A percentile compares a stretch with the other conserved stretches of the same genome.
These are phyloP conservation scores for Alternaria rosae DNA, from an alignment of 2,329 filamentous ascomycete species.

Conservation along the genomic window DNA sequence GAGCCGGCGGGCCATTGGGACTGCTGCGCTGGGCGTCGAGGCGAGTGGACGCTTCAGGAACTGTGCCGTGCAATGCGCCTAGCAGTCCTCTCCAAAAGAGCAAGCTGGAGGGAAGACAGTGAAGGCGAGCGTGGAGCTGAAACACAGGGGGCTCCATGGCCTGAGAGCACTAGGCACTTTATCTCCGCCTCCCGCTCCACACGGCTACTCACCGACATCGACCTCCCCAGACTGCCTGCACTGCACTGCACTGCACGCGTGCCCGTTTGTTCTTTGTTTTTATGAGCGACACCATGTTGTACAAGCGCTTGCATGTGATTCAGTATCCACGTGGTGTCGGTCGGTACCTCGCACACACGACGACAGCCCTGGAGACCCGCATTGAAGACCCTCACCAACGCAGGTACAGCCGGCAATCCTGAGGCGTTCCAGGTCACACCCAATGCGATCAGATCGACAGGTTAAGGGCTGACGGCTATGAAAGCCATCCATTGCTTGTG, in stretches of 20 bases:
- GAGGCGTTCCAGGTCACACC: constrained; percentile 15
- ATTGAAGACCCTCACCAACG: neutral
- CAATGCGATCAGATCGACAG: neutral
- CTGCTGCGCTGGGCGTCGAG: constrained; percentile 14
- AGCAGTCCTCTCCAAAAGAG: constrained; percentile 7
- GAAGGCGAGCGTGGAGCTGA: constrained; percentile 14
- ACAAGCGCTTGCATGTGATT: neutral
- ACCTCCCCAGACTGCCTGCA: neutral
- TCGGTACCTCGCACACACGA: neutral
- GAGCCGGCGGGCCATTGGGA: constrained; percentile 19
- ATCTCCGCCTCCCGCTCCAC: constrained; percentile 5
- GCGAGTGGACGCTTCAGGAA: constrained; percentile 6
- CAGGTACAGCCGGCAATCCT: constrained; percentile 1
- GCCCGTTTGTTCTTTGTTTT: constrained; percentile 1
- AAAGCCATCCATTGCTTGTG: constrained; percentile 6
- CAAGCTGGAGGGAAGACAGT: constrained; percentile 6
- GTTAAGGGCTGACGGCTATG: neutral
- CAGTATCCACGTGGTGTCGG: neutral
- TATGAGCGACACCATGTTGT: neutral
- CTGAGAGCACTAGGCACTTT: neutral
- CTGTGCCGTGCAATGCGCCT: constrained; percentile 12
- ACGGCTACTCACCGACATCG: constrained; percentile 2
- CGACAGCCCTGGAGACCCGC: neutral
- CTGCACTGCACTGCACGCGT: neutral
- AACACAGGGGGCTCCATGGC: constrained; percentile 1